Evolutionary conservation across 176 grass and related monocot genomes (phyloP).

Genomic region (Aegilops longissima): DNA sequence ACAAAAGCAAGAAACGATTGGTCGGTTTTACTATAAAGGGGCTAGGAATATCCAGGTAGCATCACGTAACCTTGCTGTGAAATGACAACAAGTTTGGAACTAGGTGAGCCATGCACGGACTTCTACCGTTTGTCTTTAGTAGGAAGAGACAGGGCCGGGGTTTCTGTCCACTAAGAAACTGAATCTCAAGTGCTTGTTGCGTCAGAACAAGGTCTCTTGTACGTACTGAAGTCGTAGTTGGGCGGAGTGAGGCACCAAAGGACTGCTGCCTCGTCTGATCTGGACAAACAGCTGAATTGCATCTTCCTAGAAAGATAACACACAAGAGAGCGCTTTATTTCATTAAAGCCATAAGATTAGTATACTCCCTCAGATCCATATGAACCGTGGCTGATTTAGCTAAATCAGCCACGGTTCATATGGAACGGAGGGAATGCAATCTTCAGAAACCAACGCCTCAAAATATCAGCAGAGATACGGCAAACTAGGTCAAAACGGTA

Average conservation of each 20-base stretch:
- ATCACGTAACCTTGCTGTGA: background rate
- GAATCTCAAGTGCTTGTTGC: background rate
- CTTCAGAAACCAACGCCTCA: too few species aligned
- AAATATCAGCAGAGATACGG: background rate
- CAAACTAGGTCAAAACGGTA: too few species aligned
- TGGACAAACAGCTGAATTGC: background rate
- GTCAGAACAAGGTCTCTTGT: background rate
- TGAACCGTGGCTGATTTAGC: too few species aligned
- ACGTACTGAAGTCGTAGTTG: background rate
- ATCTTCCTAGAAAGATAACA: background rate
- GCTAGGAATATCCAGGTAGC: conserved; percentile 18
- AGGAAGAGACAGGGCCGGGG: background rate
- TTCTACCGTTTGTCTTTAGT: background rate
- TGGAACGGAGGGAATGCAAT: too few species aligned
- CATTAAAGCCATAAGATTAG: too few species aligned
- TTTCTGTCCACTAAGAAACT: background rate
- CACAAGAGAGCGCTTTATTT: too few species aligned
- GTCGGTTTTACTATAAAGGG: background rate
- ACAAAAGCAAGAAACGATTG: background rate
- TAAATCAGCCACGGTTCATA: too few species aligned
- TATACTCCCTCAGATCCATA: too few species aligned
- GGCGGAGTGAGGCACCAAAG: background rate
- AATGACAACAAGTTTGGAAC: background rate
- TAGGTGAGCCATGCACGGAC: background rate
- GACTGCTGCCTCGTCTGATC: background rate